Percentiles rank a stretch among this genome's conserved stretches.
phyloP scores from a whole-genome alignment of 192 early-diverging fungal species.

The Coemansia sp. region DNA sequence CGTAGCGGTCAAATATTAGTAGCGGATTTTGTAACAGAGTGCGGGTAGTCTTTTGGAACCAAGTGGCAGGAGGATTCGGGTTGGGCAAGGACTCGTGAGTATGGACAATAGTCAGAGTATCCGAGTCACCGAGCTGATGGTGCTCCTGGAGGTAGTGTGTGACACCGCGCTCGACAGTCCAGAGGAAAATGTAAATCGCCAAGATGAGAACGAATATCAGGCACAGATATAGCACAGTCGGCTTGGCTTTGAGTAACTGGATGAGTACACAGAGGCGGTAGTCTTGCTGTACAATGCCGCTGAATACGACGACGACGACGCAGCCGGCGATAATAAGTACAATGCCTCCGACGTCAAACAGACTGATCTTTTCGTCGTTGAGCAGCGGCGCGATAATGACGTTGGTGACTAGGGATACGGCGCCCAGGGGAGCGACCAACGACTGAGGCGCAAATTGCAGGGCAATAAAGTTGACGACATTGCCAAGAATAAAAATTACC shows the following conservation, averaged over 20 bases:
- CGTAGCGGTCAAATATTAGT: constrained; percentile 15
- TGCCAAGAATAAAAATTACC: constrained; percentile 72
- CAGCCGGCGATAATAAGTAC: constrained; percentile 75
- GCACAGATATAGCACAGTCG: constrained; percentile 69
- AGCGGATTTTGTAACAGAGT: constrained; percentile 18
- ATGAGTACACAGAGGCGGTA: constrained; percentile 75
- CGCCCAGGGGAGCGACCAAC: constrained; percentile 75
- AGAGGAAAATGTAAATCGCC: constrained; percentile 64
- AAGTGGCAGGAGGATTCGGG: not conserved
- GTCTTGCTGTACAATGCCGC: constrained; percentile 63
- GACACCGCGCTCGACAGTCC: constrained; percentile 58
- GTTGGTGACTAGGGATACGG: constrained; percentile 78
- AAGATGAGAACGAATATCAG: constrained; percentile 62
- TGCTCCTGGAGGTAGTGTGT: constrained; percentile 26
- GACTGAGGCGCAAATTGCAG: constrained; percentile 84
- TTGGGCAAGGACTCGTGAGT: not conserved
- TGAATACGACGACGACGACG: constrained; percentile 72
- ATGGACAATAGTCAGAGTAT: constrained; percentile 2
- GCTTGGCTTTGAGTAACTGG: constrained; percentile 63
- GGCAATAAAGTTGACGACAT: constrained; percentile 72
- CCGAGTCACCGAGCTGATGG: constrained; percentile 14
- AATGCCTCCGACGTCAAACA: constrained; percentile 72
- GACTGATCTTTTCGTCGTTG: constrained; percentile 70
- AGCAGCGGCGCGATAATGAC: constrained; percentile 77
- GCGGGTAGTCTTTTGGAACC: not conserved